Evolutionary conservation across 192 early-diverging fungal species (phyloP).

Genomic region (Pilobolus umbonatus): DNA sequence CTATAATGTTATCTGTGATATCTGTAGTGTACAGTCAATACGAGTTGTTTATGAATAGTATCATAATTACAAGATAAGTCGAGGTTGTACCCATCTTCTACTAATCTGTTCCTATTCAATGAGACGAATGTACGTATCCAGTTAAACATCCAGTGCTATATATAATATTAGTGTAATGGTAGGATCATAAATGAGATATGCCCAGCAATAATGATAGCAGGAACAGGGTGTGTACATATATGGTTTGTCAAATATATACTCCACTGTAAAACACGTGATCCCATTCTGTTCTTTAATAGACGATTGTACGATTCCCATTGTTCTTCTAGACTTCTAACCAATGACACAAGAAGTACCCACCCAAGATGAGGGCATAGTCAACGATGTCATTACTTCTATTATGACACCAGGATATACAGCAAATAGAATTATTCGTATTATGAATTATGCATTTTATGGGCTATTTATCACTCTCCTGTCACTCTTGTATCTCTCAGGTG

Average conservation of each 20-base stretch:
- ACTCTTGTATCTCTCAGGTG: conserved; percentile 23
- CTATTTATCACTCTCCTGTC: conserved; percentile 26
- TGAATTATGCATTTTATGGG: conserved; percentile 35
- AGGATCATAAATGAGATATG: conserved; percentile 2
- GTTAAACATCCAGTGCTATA: too few species aligned
- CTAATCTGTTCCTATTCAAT: conserved; percentile 31
- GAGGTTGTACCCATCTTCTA: conserved; percentile 38
- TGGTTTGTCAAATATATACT: neutral
- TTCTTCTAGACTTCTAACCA: neutral
- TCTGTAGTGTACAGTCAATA: too few species aligned
- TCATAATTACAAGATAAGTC: conserved; percentile 39
- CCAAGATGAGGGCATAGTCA: conserved; percentile 11
- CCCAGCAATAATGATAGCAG: neutral
- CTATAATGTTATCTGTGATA: conserved; percentile 48
- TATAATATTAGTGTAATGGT: too few species aligned
- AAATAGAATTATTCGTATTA: conserved; percentile 24
- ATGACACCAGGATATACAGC: conserved; percentile 38
- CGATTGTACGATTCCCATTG: neutral
- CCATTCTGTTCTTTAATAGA: neutral
- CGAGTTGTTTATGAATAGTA: too few species aligned
- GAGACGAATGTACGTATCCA: conserved; percentile 18
- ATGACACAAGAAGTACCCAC: neutral
- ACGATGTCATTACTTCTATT: conserved; percentile 29
- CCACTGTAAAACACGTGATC: neutral
- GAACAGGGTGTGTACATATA: neutral